Evolutionary conservation across 73 alveolate genomes (phyloP), one percentile per base, ranked within the genome.

Genomic region (Blepharisma stoltei): DNA sequence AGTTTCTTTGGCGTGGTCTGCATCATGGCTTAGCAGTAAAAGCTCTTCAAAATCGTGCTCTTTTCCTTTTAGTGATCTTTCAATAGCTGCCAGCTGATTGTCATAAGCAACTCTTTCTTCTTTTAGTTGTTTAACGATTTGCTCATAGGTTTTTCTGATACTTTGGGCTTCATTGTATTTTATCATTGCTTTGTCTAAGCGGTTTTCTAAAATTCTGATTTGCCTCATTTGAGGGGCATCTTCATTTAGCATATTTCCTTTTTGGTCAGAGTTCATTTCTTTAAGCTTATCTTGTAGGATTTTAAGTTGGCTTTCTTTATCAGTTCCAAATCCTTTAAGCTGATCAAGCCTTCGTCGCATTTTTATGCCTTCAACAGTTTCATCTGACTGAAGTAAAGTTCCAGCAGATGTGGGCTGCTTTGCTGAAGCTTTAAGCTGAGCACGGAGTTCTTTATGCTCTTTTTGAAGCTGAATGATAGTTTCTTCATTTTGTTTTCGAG

Each of bases 101-200:
- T 97, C 99, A 85, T 96, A 97, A 65, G 99, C 99, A 37, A 97
- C 99, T 76, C 99, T 82, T 87, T 97, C 99, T 71, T 97, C 99
- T 90, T 95, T 95, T 44, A 96, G 89, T 79, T 98, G 82, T 75
- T 82, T 89, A 37, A 92, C 96, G 47, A 92, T 92, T 76, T 88
- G 83, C 82, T 92, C 98, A 68, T 92, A 92, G 47, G 98, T 92
- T 81, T 92, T 92, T 55, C 90, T 84, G 54, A 92, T 92, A 60
- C 88, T 60, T 86, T 90, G 87, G 3, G 98, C 98, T 71, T 92
- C 98, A 55, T 92, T 92, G 77, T 83, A 92, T 73, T 92, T 92
- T 68, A 92, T 92, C 98, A 92, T 89, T 27, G 96, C 96, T 25
- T 89, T 89, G 75, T 89, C 98, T 20, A 89, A 71, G 23, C 95